These are phyloP conservation scores for Leucocoprinus leucothites DNA, from an alignment of 768 basidiomycete genomes.

Conservation along the genomic window DNA sequence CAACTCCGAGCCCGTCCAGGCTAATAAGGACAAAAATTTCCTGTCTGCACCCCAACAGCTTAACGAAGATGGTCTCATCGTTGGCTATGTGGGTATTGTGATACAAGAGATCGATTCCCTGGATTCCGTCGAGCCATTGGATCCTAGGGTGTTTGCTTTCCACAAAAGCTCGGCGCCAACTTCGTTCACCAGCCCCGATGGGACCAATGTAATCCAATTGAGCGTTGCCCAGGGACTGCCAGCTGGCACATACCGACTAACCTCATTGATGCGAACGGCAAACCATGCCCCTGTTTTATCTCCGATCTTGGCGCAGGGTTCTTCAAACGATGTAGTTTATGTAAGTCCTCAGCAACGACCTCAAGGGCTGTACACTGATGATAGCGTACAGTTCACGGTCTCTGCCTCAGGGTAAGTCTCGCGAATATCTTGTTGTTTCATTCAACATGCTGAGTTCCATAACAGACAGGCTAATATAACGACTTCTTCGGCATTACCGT, in stretches of 20 bases:
- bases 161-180: too few species aligned
- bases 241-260: slow-evolving; percentile 51
- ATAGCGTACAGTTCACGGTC: too few species aligned
- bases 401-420: too few species aligned
- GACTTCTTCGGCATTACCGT: too few species aligned
- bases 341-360: too few species aligned
- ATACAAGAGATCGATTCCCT: slow-evolving; percentile 42
- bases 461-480: too few species aligned
- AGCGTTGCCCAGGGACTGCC: slow-evolving; percentile 46
- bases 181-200: too few species aligned
- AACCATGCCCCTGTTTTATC: slow-evolving; percentile 49
- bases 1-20: slow-evolving; percentile 18
- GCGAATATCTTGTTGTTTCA: too few species aligned
- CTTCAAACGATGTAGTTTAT: slow-evolving; percentile 44
- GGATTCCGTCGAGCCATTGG: slow-evolving; percentile 34
- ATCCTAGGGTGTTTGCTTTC: slow-evolving; percentile 31
- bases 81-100: slow-evolving; percentile 57
- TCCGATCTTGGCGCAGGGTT: slow-evolving; percentile 46
- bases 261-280: slow-evolving; percentile 46
- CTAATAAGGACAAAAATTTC: slow-evolving; percentile 20
- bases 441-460: too few species aligned
- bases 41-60: slow-evolving; percentile 50
- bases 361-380: too few species aligned
- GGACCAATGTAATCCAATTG: slow-evolving; percentile 51
- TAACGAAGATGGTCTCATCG: slow-evolving; percentile 35